Evolutionary conservation across 2,329 filamentous ascomycete genomes (phyloP).

Genomic region (Chrysosporium queenslandicum): DNA sequence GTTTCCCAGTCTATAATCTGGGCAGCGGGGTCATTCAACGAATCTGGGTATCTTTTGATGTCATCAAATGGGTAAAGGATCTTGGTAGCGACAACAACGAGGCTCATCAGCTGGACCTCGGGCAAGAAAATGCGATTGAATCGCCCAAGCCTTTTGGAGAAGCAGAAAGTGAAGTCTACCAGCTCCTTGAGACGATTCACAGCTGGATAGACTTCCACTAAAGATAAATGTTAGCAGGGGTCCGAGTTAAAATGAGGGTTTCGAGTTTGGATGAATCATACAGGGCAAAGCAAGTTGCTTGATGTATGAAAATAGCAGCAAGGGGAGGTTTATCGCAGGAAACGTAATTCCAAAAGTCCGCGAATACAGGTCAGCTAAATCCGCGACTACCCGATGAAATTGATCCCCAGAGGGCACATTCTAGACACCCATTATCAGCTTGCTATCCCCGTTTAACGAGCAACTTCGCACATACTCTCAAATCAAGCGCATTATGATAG

Average conservation of each 20-base stretch:
- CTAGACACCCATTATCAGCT: conserved; percentile 16
- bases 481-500: conserved; percentile 34
- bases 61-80: conserved; percentile 65
- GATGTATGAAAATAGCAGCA: conserved; percentile 60
- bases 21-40: conserved; percentile 46
- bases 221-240: conserved; percentile 13
- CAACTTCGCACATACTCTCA: conserved; percentile 24
- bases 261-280: conserved; percentile 32
- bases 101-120: conserved; percentile 61
- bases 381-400: conserved; percentile 55
- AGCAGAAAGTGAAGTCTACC: conserved; percentile 50
- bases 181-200: conserved; percentile 48
- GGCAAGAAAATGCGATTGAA: conserved; percentile 49
- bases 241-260: not conserved
- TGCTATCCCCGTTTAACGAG: conserved; percentile 23
- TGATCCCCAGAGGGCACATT: conserved; percentile 41
- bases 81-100: conserved; percentile 68
- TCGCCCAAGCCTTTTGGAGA: conserved; percentile 34
- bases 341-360: conserved; percentile 60
- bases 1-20: conserved; percentile 60
- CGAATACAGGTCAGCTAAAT: conserved; percentile 54
- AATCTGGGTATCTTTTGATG: conserved; percentile 42
- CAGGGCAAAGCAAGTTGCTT: conserved; percentile 64
- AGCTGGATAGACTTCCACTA: conserved; percentile 39
- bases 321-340: conserved; percentile 60